Base-by-base conservation (phyloP, 2,329 filamentous ascomycete species). In the Hypoxylon sp. region DNA sequence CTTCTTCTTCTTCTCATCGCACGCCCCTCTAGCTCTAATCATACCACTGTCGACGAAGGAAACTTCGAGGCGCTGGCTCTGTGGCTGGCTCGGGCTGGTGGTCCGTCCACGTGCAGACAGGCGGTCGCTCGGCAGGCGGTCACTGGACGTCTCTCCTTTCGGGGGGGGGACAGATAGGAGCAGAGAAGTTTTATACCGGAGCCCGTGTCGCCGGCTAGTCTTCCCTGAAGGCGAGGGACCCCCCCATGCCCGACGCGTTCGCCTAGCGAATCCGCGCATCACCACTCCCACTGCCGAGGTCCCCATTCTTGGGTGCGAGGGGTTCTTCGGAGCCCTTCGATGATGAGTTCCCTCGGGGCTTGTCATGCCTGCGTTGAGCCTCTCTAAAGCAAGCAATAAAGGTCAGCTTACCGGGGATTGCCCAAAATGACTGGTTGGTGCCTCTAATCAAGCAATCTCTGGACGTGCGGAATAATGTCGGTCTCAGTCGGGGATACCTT, bases 121-220 rank as follows among this genome's bases (percentile, higher is more conserved):
- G 21, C 6, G 20, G 7, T 15, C 13, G 16, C 13, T 13, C 12
- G 34, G n/a, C 23, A 13, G 30, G 19, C 7, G 38, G 53, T 56
- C 53, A 43, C 53, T 56, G 53, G 53, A 56, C 48, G n/a, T n/a
- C n/a, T n/a, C n/a, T n/a, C n/a, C n/a, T 48, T 56, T 44, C 32
- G 43, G 16, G 27, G 13, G 43, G 37, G 44, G 44, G 35, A 49
- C 48, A 27, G 48, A 53, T 53, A 56, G 32, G 31, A 48, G 54
- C 54, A 47, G 54, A 25, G 54, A 57, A 57, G 54, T 50, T 20
- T 16, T 20, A 12, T 37, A 52, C 48, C 42, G 9, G 41, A 23
- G 29, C 27, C 29, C 49, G 54, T 53, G 54, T 57, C 49, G 19
- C 54, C 34, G 30, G 49, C 54, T 53, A 53, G 54, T 48, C 40